Conservation (phyloP, 1,139 yeast species). For the Candida freyschussii region DNA sequence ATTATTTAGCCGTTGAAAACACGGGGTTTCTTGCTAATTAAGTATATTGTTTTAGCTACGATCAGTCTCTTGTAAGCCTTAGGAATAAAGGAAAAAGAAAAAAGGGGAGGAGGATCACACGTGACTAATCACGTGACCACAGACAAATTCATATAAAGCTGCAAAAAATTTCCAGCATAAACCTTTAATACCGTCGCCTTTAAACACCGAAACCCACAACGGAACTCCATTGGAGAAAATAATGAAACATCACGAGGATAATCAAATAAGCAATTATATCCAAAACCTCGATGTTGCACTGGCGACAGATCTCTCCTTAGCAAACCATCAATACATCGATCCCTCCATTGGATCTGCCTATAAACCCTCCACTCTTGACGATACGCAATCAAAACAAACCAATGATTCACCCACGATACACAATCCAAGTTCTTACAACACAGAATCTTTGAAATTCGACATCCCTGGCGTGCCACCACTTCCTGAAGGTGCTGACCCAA, state of each 20-base stretch:
- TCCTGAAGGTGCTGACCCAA: slow-evolving; percentile 29
- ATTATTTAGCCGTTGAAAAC: slow-evolving; percentile 33
- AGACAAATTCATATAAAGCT: too few relatives aligned
- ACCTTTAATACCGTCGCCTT: too few relatives aligned
- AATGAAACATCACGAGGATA: slow-evolving; percentile 9
- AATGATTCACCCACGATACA: slow-evolving; percentile 2
- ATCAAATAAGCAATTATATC: slow-evolving; percentile 16
- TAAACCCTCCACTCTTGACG: too few relatives aligned
- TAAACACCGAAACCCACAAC: too few relatives aligned
- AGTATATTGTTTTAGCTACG: too few relatives aligned
- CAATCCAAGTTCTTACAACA: not conserved
- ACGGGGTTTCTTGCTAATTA: too few relatives aligned
- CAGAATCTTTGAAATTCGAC: slow-evolving; percentile 8
- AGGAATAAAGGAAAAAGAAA: too few relatives aligned
- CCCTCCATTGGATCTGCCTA: slow-evolving; percentile 12
- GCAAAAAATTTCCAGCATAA: too few relatives aligned
- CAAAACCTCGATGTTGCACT: slow-evolving; percentile 19
- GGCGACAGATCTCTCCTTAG: slow-evolving; percentile 14
- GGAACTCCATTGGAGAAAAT: too few relatives aligned
- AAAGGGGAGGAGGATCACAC: too few relatives aligned
- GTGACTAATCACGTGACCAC: too few relatives aligned
- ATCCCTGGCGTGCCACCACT: slow-evolving; percentile 17
- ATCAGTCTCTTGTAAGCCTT: too few relatives aligned
- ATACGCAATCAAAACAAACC: slow-evolving; percentile 1
- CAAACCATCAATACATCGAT: slow-evolving; percentile 16